These are phyloP conservation scores for Fusarium sp. DNA, from an alignment of 2,329 filamentous ascomycete species.

Conservation along the genomic window DNA sequence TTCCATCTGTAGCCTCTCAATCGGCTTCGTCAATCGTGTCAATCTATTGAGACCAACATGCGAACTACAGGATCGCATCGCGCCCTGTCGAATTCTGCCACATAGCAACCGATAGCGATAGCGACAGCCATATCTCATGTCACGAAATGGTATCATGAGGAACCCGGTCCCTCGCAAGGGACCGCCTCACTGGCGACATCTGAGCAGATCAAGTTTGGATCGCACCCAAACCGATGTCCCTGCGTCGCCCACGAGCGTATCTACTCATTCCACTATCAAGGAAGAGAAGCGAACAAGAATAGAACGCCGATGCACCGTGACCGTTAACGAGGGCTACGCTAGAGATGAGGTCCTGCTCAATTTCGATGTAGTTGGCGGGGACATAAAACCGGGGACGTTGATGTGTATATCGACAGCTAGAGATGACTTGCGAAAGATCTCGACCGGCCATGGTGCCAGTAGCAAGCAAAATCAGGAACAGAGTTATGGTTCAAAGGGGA, in stretches of 20 bases:
- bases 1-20: slow-evolving; percentile 6
- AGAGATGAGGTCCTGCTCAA: slow-evolving; percentile 85
- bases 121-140: slow-evolving; percentile 44
- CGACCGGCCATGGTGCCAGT: slow-evolving; percentile 46
- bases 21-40: slow-evolving; percentile 17
- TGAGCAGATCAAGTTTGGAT: slow-evolving; percentile 62
- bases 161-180: slow-evolving; percentile 56
- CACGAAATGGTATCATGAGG: slow-evolving; percentile 45
- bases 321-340: slow-evolving; percentile 79
- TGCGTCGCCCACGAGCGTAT: slow-evolving; percentile 61
- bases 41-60: slow-evolving; percentile 38
- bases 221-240: slow-evolving; percentile 54
- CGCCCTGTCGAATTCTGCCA: slow-evolving; percentile 28
- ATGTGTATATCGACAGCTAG: slow-evolving; percentile 77
- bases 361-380: slow-evolving; percentile 73
- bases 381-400: slow-evolving; percentile 73
- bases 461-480: slow-evolving; percentile 50
- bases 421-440: slow-evolving; percentile 58
- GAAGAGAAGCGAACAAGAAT: slow-evolving; percentile 50
- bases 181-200: slow-evolving; percentile 64
- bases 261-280: slow-evolving; percentile 61
- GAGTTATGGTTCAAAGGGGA: slow-evolving; percentile 40
- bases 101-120: slow-evolving; percentile 30
- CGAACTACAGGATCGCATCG: slow-evolving; percentile 35
- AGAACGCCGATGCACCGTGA: slow-evolving; percentile 65